Evolutionary conservation across 31 red algal genomes (phyloP).

Genomic region (Endocladia muricata): DNA sequence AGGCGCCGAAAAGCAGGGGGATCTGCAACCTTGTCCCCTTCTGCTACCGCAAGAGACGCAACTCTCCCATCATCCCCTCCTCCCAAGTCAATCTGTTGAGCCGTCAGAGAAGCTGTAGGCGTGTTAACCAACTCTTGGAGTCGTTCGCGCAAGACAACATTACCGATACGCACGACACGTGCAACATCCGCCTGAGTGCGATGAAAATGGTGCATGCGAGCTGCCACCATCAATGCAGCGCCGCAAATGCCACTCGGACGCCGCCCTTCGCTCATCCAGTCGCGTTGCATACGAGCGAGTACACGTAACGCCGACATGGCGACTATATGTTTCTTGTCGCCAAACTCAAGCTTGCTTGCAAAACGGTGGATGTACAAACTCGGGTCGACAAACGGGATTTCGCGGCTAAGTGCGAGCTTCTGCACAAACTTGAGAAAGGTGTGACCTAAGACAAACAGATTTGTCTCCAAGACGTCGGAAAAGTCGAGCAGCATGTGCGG

Average conservation of each 20-base stretch:
- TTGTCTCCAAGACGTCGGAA: slow-evolving; percentile 81
- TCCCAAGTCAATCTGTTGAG: slow-evolving; percentile 69
- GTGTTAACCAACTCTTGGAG: slow-evolving; percentile 76
- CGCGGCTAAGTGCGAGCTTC: slow-evolving; percentile 39
- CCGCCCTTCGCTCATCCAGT: slow-evolving; percentile 87
- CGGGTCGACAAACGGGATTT: slow-evolving; percentile 84
- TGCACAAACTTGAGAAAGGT: slow-evolving; percentile 83
- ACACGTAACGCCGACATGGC: slow-evolving; percentile 83
- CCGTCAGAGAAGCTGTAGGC: slow-evolving; percentile 77
- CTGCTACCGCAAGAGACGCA: slow-evolving; percentile 22
- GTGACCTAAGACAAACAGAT: slow-evolving; percentile 80
- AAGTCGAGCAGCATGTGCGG: slow-evolving; percentile 96
- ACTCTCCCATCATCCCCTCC: slow-evolving; percentile 73
- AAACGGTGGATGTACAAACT: slow-evolving; percentile 97
- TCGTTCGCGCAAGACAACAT: slow-evolving; percentile 66
- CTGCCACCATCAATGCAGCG: slow-evolving; percentile 80
- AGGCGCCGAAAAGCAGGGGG: slow-evolving; percentile 62
- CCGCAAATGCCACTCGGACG: slow-evolving; percentile 91
- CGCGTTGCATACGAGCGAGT: slow-evolving; percentile 85
- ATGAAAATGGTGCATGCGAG: slow-evolving; percentile 85
- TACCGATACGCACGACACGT: slow-evolving; percentile 84
- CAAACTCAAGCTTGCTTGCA: slow-evolving; percentile 80
- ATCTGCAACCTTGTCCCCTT: slow-evolving; percentile 33
- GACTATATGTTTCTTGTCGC: slow-evolving; percentile 69
- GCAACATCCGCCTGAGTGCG: slow-evolving; percentile 75